Conservation (phyloP, 106 monocot genomes). For the Dactylorhiza incarnata region DNA sequence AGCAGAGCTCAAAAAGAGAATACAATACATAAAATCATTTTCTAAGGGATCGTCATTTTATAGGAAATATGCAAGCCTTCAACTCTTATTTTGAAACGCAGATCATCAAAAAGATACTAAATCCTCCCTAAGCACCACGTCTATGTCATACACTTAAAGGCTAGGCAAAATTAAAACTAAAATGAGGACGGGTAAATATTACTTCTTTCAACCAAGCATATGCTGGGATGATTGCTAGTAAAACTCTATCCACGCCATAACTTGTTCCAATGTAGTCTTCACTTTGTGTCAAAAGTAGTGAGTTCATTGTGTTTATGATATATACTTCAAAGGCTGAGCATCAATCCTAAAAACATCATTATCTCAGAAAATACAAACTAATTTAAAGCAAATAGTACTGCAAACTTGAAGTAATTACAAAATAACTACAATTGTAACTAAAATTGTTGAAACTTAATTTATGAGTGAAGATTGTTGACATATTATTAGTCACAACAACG, state of each 20-base stretch:
- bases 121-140: not conserved
- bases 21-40: not conserved
- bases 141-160: not conserved
- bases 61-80: not conserved
- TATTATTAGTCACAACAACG: too few species aligned
- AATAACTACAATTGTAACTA: not conserved
- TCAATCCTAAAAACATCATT: not conserved
- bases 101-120: not conserved
- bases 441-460: not conserved
- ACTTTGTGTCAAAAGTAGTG: too few species aligned
- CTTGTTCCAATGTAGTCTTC: too few species aligned
- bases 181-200: not conserved
- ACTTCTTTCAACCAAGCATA: not conserved
- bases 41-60: not conserved
- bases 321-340: too few species aligned
- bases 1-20: not conserved
- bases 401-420: not conserved
- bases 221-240: too few species aligned
- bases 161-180: not conserved
- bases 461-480: too few species aligned
- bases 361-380: not conserved
- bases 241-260: too few species aligned
- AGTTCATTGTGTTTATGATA: too few species aligned
- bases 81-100: not conserved
- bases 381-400: not conserved